These are phyloP conservation scores for Obba rivulosa DNA, from an alignment of 768 basidiomycete species.

Conservation along the genomic window DNA sequence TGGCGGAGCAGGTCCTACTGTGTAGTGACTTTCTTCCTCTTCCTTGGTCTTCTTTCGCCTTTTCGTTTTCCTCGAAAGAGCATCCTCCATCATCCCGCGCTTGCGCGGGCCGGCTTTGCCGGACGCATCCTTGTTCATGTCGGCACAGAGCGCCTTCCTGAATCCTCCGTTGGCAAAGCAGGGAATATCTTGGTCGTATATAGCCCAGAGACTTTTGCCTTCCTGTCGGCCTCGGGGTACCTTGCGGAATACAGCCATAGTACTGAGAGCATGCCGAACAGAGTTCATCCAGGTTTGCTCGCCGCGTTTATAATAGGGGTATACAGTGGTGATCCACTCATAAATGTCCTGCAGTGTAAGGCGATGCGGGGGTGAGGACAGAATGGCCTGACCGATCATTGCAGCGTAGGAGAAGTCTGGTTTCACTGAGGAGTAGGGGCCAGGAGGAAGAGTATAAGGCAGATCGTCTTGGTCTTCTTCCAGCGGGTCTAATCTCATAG, in stretches of 20 bases:
- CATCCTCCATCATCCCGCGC: conserved; percentile 24
- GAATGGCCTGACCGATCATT: conserved; percentile 90
- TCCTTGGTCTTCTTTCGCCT: conserved; percentile 21
- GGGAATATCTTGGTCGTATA: conserved; percentile 74
- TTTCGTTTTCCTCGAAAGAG: conserved; percentile 23
- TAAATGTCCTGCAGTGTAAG: conserved; percentile 95
- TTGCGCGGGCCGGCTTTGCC: conserved; percentile 30
- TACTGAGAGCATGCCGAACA: conserved; percentile 93
- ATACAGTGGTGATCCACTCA: conserved; percentile 90
- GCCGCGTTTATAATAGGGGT: conserved; percentile 88
- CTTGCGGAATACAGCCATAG: conserved; percentile 88
- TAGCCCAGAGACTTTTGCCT: conserved; percentile 85
- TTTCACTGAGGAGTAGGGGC: conserved; percentile 74
- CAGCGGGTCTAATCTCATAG: conserved; percentile 56
- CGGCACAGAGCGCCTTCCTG: conserved; percentile 50
- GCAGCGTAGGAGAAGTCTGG: conserved; percentile 92
- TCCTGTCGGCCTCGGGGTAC: conserved; percentile 69
- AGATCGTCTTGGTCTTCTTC: conserved; percentile 63
- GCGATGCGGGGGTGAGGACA: conserved; percentile 77
- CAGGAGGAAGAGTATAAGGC: conserved; percentile 76
- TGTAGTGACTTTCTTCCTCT: conserved; percentile 9
- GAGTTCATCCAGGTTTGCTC: conserved; percentile 98
- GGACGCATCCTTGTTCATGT: conserved; percentile 32
- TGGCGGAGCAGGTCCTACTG: conserved; percentile 10
- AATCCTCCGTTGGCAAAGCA: conserved; percentile 86